Evolutionary conservation across 345 rosid genomes (phyloP).

Genomic region (Camelina neglecta): DNA sequence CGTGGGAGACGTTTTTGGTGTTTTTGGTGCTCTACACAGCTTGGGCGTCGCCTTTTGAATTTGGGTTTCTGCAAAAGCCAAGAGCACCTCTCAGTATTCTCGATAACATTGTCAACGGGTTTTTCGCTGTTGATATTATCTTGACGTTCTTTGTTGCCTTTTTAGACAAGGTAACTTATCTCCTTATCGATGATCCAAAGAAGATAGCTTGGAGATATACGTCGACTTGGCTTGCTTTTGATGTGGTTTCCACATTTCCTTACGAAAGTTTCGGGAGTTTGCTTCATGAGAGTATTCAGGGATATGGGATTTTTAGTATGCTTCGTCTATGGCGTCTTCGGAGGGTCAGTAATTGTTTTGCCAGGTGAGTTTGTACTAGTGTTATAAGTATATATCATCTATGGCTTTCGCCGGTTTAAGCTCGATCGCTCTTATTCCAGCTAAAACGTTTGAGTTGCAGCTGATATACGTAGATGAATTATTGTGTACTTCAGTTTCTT

Average conservation of each 20-base stretch:
- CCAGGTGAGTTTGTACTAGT: constrained; percentile 44
- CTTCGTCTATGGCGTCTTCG: constrained; percentile 94
- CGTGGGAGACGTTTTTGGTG: constrained; percentile 70
- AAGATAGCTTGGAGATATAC: constrained; percentile 68
- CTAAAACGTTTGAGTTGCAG: too few species aligned
- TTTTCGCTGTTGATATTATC: constrained; percentile 71
- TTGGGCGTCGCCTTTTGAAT: constrained; percentile 91
- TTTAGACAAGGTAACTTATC: constrained; percentile 68
- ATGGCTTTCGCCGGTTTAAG: too few species aligned
- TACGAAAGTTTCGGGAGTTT: constrained; percentile 55
- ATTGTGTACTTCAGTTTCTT: too few species aligned
- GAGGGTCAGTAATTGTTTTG: constrained; percentile 65
- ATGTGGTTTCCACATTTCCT: constrained; percentile 78
- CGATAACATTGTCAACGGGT: constrained; percentile 69
- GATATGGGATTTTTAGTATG: constrained; percentile 75
- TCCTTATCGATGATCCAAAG: constrained; percentile 62
- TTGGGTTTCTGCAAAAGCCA: constrained; percentile 67
- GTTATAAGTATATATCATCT: too few species aligned
- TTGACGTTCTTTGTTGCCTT: constrained; percentile 84
- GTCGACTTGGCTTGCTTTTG: constrained; percentile 62
- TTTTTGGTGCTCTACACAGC: constrained; percentile 83
- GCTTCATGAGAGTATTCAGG: constrained; percentile 52
- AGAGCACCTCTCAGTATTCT: constrained; percentile 48
- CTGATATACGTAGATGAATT: too few species aligned
- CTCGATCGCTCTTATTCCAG: too few species aligned